Conservation (phyloP, 2,329 filamentous ascomycete genomes). For the Trichoderma asperellum region DNA sequence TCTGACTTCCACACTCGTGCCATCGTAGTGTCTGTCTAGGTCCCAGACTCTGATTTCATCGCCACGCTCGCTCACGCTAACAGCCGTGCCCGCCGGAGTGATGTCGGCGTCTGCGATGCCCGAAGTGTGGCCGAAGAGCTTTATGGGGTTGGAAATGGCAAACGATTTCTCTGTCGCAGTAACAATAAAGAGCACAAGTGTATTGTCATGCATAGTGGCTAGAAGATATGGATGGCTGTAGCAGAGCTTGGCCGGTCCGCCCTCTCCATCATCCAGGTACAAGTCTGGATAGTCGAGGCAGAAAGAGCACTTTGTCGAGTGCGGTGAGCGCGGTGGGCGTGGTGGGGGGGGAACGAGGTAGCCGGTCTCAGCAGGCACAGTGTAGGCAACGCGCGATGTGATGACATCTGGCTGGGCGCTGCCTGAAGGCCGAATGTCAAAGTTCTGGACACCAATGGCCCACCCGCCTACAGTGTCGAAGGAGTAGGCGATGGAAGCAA, state of each 20-base stretch:
- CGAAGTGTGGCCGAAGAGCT: constrained; percentile 90
- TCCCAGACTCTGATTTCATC: constrained; percentile 87
- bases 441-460: constrained; percentile 90
- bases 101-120: constrained; percentile 86
- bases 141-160: constrained; percentile 71
- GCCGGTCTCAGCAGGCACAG: constrained; percentile 40
- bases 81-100: constrained; percentile 80
- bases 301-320: constrained; percentile 27
- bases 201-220: constrained; percentile 84
- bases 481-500: constrained; percentile 87
- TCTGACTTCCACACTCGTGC: constrained; percentile 59
- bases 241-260: constrained; percentile 64
- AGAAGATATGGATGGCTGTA: constrained; percentile 85
- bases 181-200: constrained; percentile 79
- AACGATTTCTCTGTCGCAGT: constrained; percentile 70
- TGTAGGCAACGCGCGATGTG: constrained; percentile 44
- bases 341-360: constrained; percentile 24
- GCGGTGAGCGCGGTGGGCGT: background rate
- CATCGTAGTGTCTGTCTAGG: constrained; percentile 68
- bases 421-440: constrained; percentile 61
- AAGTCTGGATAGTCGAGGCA: constrained; percentile 24
- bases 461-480: constrained; percentile 79
- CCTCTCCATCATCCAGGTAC: constrained; percentile 34
- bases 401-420: constrained; percentile 37
- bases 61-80: constrained; percentile 83